phyloP scores from a whole-genome alignment of 1,284 basidiomycete genomes.

The Gymnopus androsaceus region DNA sequence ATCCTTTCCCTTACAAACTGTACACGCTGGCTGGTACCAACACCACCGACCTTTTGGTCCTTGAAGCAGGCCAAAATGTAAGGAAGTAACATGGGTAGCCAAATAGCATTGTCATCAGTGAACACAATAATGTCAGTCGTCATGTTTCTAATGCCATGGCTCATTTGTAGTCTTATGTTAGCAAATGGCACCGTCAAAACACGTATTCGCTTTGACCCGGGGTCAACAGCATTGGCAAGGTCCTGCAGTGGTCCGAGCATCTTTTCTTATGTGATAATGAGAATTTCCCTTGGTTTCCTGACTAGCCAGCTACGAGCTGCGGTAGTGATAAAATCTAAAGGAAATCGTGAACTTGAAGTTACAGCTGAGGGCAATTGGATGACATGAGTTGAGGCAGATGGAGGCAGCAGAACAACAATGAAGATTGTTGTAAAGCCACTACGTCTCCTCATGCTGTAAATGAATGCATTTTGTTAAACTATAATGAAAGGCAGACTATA shows the following conservation, averaged over 20 bases:
- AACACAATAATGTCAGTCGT: constrained; percentile 95
- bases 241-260: constrained; percentile 86
- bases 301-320: constrained; percentile 89
- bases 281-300: constrained; percentile 87
- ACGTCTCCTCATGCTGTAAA: too few species aligned
- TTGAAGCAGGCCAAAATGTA: constrained; percentile 90
- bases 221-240: constrained; percentile 84
- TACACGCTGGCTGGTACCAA: constrained; percentile 88
- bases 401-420: too few species aligned
- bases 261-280: constrained; percentile 91
- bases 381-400: too few species aligned
- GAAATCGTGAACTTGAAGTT: neutral
- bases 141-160: constrained; percentile 85
- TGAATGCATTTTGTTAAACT: too few species aligned
- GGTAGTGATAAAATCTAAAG: constrained; percentile 80
- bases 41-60: constrained; percentile 89
- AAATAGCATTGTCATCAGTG: constrained; percentile 93
- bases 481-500: too few species aligned
- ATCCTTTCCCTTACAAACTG: constrained; percentile 75
- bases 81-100: constrained; percentile 86
- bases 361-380: too few species aligned
- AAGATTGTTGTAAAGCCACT: too few species aligned
- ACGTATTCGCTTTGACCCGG: constrained; percentile 75
- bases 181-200: constrained; percentile 90
- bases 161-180: constrained; percentile 92